Evolutionary conservation across 2,329 filamentous ascomycete genomes (phyloP).

Genomic region (Erysiphe neolycopersici): DNA sequence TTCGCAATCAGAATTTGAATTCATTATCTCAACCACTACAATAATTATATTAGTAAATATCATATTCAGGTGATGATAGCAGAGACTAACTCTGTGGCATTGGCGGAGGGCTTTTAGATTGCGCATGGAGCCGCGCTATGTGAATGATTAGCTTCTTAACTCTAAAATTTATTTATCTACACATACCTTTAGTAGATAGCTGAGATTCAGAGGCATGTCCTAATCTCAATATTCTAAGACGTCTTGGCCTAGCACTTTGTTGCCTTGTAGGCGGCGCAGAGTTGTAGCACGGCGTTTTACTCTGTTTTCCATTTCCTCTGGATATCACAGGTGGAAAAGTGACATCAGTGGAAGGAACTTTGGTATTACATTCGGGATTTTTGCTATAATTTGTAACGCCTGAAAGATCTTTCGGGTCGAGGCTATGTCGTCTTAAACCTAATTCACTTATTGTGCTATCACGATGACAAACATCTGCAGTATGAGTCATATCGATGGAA

Average conservation of each 20-base stretch:
- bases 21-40: conserved; percentile 53
- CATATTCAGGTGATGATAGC: background rate
- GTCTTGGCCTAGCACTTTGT: conserved; percentile 27
- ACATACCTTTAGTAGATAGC: conserved; percentile 31
- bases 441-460: background rate
- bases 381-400: background rate
- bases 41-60: background rate
- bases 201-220: conserved; percentile 87
- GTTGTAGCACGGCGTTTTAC: background rate
- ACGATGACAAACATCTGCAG: background rate
- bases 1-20: conserved; percentile 60
- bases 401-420: background rate
- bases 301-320: background rate
- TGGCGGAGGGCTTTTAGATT: conserved; percentile 24
- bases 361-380: background rate
- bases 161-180: background rate
- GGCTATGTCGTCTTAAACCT: background rate
- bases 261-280: conserved; percentile 8
- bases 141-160: conserved; percentile 1
- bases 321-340: background rate
- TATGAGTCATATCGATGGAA: background rate
- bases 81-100: conserved; percentile 27
- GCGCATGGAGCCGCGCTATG: conserved; percentile 36
- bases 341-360: background rate
- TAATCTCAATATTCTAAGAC: conserved; percentile 51